Evolutionary conservation across 805 yeast genomes (phyloP).

Genomic region (Lipomyces yamanashiensis): DNA sequence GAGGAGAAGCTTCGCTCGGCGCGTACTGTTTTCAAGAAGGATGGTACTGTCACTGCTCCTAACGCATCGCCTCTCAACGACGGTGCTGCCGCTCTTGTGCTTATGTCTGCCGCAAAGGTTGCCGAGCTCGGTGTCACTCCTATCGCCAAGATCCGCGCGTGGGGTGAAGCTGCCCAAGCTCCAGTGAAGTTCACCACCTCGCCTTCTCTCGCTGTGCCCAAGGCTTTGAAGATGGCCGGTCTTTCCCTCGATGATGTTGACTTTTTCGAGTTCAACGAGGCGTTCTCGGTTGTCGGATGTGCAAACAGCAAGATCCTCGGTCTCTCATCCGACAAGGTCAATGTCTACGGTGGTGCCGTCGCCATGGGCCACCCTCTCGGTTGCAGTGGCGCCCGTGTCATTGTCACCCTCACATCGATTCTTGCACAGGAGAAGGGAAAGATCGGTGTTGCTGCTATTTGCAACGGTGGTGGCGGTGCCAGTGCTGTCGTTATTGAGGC

Average conservation of each 20-base stretch:
- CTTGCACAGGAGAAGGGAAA: slow-evolving; percentile 84
- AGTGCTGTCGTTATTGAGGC: slow-evolving; percentile 74
- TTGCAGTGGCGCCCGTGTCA: slow-evolving; percentile 93
- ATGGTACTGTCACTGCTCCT: slow-evolving; percentile 96
- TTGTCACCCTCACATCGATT: slow-evolving; percentile 82
- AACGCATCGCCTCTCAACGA: slow-evolving; percentile 96
- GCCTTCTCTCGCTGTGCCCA: slow-evolving; percentile 93
- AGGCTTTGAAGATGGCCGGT: slow-evolving; percentile 88
- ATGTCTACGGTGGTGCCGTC: slow-evolving; percentile 96
- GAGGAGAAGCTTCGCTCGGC: slow-evolving; percentile 78
- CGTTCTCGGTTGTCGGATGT: slow-evolving; percentile 93
- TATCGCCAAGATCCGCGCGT: slow-evolving; percentile 83
- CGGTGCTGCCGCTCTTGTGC: slow-evolving; percentile 94
- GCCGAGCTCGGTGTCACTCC: slow-evolving; percentile 88
- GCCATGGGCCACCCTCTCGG: slow-evolving; percentile 97
- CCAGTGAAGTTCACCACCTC: slow-evolving; percentile 97
- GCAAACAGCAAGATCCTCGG: slow-evolving; percentile 76
- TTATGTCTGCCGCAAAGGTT: slow-evolving; percentile 83
- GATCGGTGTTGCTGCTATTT: slow-evolving; percentile 92
- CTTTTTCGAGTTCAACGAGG: slow-evolving; percentile 95
- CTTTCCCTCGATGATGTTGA: slow-evolving; percentile 70
- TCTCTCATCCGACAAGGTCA: slow-evolving; percentile 60
- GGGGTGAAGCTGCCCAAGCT: slow-evolving; percentile 98
- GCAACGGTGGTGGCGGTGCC: slow-evolving; percentile 99
- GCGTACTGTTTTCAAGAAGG: slow-evolving; percentile 92